These are phyloP conservation scores for Phialemonium atrogriseum DNA, from an alignment of 2,329 filamentous ascomycete species.

Conservation along the genomic window DNA sequence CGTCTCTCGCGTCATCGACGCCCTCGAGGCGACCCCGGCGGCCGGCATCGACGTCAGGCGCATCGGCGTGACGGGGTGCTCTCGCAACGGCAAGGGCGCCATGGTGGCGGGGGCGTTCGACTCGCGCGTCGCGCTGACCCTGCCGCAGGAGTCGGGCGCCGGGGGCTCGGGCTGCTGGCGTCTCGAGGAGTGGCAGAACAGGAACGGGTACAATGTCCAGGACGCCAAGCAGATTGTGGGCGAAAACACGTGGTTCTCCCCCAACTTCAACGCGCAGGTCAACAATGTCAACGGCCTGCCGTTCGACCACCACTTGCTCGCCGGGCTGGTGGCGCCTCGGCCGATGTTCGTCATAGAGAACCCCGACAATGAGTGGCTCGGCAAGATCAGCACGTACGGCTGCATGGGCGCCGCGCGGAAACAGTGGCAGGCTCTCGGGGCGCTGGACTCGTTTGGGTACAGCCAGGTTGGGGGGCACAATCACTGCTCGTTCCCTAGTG, in stretches of 20 bases:
- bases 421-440: constrained; percentile 39
- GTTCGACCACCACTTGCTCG: constrained; percentile 44
- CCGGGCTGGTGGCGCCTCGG: constrained; percentile 40
- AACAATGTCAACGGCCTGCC: constrained; percentile 39
- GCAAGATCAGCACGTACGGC: constrained; percentile 35
- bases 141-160: constrained; percentile 41
- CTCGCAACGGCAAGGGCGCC: constrained; percentile 42
- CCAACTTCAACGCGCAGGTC: constrained; percentile 39
- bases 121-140: constrained; percentile 35
- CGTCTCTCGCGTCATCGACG: constrained; percentile 39
- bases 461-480: constrained; percentile 36
- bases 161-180: constrained; percentile 40
- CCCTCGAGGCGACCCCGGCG: constrained; percentile 28
- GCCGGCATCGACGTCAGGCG: constrained; percentile 25
- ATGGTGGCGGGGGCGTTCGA: constrained; percentile 41
- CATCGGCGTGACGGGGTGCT: constrained; percentile 40
- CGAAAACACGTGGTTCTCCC: constrained; percentile 47
- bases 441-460: constrained; percentile 38
- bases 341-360: constrained; percentile 43
- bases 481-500: constrained; percentile 41
- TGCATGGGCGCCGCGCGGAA: constrained; percentile 39
- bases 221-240: constrained; percentile 39
- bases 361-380: constrained; percentile 40
- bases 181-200: constrained; percentile 20
- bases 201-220: constrained; percentile 33